These are phyloP conservation scores for Ophiosphaerella korrae DNA, from an alignment of 2,329 filamentous ascomycete genomes.

Conservation along the genomic window DNA sequence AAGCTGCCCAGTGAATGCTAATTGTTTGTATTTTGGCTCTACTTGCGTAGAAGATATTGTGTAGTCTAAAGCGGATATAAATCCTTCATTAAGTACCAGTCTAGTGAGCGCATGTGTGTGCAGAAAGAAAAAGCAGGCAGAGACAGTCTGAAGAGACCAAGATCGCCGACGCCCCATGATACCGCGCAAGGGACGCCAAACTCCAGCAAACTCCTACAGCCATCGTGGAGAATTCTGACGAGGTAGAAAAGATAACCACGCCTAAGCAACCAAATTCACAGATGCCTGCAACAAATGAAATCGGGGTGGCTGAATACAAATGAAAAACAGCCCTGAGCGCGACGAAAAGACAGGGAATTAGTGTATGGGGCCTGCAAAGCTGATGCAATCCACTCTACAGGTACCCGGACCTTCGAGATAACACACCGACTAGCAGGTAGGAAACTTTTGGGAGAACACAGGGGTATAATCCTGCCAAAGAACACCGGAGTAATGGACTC, in stretches of 20 bases:
- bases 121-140: constrained; percentile 26
- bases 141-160: constrained; percentile 20
- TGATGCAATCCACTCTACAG: constrained; percentile 34
- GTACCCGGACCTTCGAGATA: constrained; percentile 29
- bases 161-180: constrained; percentile 38
- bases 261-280: no score
- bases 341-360: constrained; percentile 21
- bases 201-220: constrained; percentile 40
- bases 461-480: constrained; percentile 48
- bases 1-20: background rate
- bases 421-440: constrained; percentile 34
- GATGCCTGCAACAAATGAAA: no score
- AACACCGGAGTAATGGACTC: constrained; percentile 45
- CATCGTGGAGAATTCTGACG: constrained; percentile 18
- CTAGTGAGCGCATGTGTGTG: constrained; percentile 39
- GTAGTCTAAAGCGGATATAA: constrained; percentile 46
- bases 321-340: constrained; percentile 6
- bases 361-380: constrained; percentile 25
- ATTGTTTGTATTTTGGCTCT: constrained; percentile 35
- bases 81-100: constrained; percentile 51
- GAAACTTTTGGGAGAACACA: constrained; percentile 46
- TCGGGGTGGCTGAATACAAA: no score
- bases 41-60: constrained; percentile 35
- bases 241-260: background rate
- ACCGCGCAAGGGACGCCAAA: constrained; percentile 41